A percentile compares a stretch with the other conserved stretches of the same genome.
phyloP scores from a whole-genome alignment of 371 early-diverging fungal species.

The Mortierella sp. region DNA sequence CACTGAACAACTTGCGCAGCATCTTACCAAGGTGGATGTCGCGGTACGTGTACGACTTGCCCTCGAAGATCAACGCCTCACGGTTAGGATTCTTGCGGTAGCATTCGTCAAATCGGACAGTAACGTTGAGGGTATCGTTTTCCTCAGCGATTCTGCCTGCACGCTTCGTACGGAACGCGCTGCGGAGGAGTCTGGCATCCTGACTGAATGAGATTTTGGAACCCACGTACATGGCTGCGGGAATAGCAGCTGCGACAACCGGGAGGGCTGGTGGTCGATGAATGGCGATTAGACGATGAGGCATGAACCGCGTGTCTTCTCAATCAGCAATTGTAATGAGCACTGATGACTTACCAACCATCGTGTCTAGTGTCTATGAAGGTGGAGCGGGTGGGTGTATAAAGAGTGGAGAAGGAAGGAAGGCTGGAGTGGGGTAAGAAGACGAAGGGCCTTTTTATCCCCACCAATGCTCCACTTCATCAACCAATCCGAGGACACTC shows the following conservation, averaged over 20 bases:
- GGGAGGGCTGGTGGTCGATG: conserved; percentile 19
- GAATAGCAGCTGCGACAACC: conserved; percentile 37
- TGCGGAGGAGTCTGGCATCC: conserved; percentile 16
- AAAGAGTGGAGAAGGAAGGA: conserved; percentile 1
- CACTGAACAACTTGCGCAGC: not conserved
- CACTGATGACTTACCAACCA: conserved; percentile 28
- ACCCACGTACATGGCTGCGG: conserved; percentile 41
- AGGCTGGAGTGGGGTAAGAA: not conserved
- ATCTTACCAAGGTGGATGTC: conserved; percentile 40
- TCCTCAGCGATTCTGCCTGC: conserved; percentile 13
- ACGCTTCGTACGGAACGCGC: conserved; percentile 2
- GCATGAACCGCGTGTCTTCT: not conserved
- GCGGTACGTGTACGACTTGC: conserved; percentile 33
- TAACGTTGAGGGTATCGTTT: conserved; percentile 27
- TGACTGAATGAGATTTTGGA: conserved; percentile 26
- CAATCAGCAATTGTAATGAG: not conserved
- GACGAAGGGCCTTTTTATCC: too few species aligned
- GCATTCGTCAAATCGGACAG: conserved; percentile 26
- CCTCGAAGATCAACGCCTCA: conserved; percentile 48
- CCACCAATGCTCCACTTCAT: too few species aligned
- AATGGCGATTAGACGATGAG: not conserved
- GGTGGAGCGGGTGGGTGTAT: not conserved
- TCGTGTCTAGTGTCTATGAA: not conserved
- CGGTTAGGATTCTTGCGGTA: conserved; percentile 35
- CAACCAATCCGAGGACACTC: too few species aligned